These are phyloP conservation scores for Elsinoe necatrix DNA, from an alignment of 2,329 filamentous ascomycete genomes.

Conservation along the genomic window DNA sequence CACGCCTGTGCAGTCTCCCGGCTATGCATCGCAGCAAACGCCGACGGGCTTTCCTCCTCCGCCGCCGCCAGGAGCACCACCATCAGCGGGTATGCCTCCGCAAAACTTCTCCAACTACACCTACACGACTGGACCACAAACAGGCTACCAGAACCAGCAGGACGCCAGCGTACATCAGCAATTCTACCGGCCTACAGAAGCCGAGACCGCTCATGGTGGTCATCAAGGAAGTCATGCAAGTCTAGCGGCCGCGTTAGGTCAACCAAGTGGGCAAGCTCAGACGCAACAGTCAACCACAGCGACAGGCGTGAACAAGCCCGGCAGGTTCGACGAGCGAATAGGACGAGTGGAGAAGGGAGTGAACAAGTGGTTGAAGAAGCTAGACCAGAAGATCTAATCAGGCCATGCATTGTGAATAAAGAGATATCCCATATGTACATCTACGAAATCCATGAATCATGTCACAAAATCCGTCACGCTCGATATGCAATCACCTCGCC, in stretches of 20 bases:
- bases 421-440: background rate
- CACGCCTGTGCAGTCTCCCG: constrained; percentile 33
- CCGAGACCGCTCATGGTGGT: constrained; percentile 43
- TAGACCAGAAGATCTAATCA: constrained; percentile 42
- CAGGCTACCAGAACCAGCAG: constrained; percentile 21
- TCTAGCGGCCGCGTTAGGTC: constrained; percentile 10
- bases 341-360: constrained; percentile 62
- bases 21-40: constrained; percentile 31
- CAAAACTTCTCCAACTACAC: constrained; percentile 49
- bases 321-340: constrained; percentile 54
- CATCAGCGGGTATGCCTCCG: constrained; percentile 37
- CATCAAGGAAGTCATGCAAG: constrained; percentile 19
- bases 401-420: background rate
- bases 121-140: constrained; percentile 32
- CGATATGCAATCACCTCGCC: background rate
- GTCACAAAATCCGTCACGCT: background rate
- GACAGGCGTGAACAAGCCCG: constrained; percentile 33
- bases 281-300: constrained; percentile 16
- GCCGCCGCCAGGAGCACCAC: constrained; percentile 27
- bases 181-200: constrained; percentile 59
- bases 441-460: background rate
- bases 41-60: constrained; percentile 25
- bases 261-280: constrained; percentile 3
- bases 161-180: constrained; percentile 58
- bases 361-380: constrained; percentile 63